phyloP scores from a whole-genome alignment of 176 grass and related monocot species.

The Raddia guianensis region DNA sequence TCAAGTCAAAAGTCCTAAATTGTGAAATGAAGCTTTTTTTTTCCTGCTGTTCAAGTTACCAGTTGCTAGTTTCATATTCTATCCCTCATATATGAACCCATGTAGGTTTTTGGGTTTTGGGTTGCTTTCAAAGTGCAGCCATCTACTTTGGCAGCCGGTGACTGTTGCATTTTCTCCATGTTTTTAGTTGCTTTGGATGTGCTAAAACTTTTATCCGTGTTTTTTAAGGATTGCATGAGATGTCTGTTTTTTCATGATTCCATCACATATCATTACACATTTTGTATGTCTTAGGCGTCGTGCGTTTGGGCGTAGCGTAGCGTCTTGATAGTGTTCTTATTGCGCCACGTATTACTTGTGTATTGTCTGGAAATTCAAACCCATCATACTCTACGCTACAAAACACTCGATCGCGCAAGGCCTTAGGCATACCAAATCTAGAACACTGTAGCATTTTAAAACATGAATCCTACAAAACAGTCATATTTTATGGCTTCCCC shows the following conservation, averaged over 20 bases:
- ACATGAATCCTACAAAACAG: no score
- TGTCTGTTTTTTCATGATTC: neutral
- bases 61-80: constrained; percentile 4
- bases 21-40: constrained; percentile 29
- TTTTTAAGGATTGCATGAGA: neutral
- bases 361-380: no score
- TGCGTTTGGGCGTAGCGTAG: no score
- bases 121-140: neutral
- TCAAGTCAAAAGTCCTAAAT: neutral
- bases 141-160: neutral
- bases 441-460: neutral
- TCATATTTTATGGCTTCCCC: no score
- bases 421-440: neutral
- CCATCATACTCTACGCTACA: no score
- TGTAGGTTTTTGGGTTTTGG: constrained; percentile 19
- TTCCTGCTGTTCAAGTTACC: neutral
- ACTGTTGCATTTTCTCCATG: neutral
- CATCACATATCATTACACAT: neutral
- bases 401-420: no score
- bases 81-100: neutral
- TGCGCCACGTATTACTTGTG: no score
- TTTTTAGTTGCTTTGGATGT: neutral
- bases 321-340: no score
- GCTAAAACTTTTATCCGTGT: neutral
- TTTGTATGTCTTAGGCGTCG: neutral